A percentile compares a stretch with the other conserved stretches of the same genome.
phyloP scores from a whole-genome alignment of 2,329 filamentous ascomycete species.

The Fusarium phyllophilum region DNA sequence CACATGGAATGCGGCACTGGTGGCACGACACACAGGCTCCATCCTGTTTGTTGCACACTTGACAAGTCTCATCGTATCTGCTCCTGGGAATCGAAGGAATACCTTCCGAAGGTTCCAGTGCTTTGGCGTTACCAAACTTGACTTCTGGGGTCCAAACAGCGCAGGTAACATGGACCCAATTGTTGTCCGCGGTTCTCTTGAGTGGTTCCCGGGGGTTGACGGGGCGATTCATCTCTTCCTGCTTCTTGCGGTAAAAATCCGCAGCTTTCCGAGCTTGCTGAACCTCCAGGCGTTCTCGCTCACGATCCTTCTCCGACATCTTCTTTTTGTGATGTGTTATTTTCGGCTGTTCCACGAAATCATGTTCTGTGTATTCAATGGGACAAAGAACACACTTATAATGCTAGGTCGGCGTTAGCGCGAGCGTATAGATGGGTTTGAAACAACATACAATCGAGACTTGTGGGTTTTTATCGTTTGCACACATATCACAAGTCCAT shows the following conservation, averaged over 20 bases:
- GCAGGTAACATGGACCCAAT: conserved; percentile 97
- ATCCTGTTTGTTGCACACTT: conserved; percentile 78
- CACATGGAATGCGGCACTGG: conserved; percentile 69
- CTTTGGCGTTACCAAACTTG: conserved; percentile 87
- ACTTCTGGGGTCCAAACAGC: conserved; percentile 93
- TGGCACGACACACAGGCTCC: conserved; percentile 89
- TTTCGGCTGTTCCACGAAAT: conserved; percentile 78
- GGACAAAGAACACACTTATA: conserved; percentile 96
- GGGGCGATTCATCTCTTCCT: conserved; percentile 86
- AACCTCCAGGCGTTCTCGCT: conserved; percentile 86
- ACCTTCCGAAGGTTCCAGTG: conserved; percentile 87
- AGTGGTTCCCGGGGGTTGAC: conserved; percentile 86
- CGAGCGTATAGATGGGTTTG: conserved; percentile 31
- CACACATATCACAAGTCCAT: conserved; percentile 96
- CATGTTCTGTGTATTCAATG: conserved; percentile 80
- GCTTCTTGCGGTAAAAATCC: conserved; percentile 83
- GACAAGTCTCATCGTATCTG: conserved; percentile 82
- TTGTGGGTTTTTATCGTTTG: conserved; percentile 90
- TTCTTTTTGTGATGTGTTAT: conserved; percentile 78
- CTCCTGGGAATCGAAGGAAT: conserved; percentile 82
- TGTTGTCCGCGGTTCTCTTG: conserved; percentile 94
- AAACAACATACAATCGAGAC: conserved; percentile 80
- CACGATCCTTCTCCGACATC: conserved; percentile 85
- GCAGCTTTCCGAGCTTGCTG: conserved; percentile 83
- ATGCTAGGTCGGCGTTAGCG: conserved; percentile 60